These are phyloP conservation scores for Leccinum variicolor DNA, from an alignment of 768 basidiomycete genomes.

Conservation along the genomic window DNA sequence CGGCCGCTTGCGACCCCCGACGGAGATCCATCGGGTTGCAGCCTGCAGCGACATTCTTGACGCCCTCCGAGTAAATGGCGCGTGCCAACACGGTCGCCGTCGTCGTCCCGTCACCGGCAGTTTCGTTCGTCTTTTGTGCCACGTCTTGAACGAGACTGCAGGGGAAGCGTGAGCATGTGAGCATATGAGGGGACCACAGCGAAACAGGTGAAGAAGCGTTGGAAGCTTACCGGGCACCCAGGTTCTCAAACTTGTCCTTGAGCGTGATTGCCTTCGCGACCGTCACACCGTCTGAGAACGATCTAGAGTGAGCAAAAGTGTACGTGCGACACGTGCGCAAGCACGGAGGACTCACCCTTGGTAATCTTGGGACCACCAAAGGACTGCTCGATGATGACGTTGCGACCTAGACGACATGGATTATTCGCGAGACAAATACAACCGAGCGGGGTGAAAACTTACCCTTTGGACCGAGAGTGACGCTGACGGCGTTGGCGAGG, in stretches of 20 bases:
- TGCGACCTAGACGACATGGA: conserved; percentile 58
- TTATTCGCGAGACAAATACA: conserved; percentile 11
- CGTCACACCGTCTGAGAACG: conserved; percentile 84
- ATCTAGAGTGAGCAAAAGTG: neutral
- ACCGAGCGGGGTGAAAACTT: conserved; percentile 6
- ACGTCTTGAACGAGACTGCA: conserved; percentile 90
- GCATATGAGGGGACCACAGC: neutral
- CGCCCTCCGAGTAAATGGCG: conserved; percentile 97
- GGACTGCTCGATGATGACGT: conserved; percentile 96
- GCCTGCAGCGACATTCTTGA: conserved; percentile 98
- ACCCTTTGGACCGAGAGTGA: conserved; percentile 97
- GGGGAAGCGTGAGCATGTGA: conserved; percentile 6
- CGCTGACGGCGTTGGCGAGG: conserved; percentile 94
- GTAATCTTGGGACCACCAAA: conserved; percentile 93
- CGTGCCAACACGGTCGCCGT: conserved; percentile 96
- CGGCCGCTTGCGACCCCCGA: conserved; percentile 95
- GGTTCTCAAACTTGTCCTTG: conserved; percentile 98
- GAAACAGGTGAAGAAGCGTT: neutral
- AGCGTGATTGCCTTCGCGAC: conserved; percentile 93
- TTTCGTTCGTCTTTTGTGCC: conserved; percentile 94
- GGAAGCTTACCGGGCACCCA: conserved; percentile 82
- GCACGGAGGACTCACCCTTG: conserved; percentile 57
- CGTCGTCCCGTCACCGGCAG: conserved; percentile 97
- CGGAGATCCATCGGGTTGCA: conserved; percentile 99
- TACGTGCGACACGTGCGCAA: neutral